Conservation (phyloP, 2,329 filamentous ascomycete species). For the Graphilbum ipis-grandicollis region DNA sequence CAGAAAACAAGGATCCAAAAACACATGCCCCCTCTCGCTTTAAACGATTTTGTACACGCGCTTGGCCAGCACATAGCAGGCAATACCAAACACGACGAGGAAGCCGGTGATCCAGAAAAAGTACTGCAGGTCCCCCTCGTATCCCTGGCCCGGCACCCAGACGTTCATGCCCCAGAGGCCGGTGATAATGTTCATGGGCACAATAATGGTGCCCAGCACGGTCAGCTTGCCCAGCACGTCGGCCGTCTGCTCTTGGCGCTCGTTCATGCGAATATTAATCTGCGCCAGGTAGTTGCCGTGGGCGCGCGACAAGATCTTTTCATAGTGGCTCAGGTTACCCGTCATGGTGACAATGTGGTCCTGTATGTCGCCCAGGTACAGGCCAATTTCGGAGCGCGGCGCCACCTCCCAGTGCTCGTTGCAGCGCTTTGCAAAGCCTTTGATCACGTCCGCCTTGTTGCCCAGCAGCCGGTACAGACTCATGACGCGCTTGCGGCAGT, state of each 20-base stretch:
- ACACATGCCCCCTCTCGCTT: too few relatives aligned
- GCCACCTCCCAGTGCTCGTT: conserved; percentile 97
- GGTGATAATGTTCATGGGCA: conserved; percentile 98
- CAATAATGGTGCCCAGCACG: conserved; percentile 86
- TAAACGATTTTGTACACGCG: conserved; percentile 65
- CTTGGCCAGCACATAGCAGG: conserved; percentile 70
- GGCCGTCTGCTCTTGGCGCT: conserved; percentile 86
- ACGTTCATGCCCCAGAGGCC: conserved; percentile 99
- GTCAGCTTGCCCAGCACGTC: conserved; percentile 91
- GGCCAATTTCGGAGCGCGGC: conserved; percentile 85
- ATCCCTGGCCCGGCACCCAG: conserved; percentile 80
- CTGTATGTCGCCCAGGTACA: conserved; percentile 95
- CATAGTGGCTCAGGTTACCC: conserved; percentile 84
- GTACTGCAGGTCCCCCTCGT: conserved; percentile 58
- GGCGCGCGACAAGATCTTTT: conserved; percentile 80
- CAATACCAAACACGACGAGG: conserved; percentile 59
- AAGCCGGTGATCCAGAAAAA: conserved; percentile 61
- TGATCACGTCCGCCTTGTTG: conserved; percentile 98
- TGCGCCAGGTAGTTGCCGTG: conserved; percentile 98
- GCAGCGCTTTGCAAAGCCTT: conserved; percentile 94
- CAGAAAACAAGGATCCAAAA: too few relatives aligned
- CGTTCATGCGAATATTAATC: conserved; percentile 98
- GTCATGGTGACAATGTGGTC: conserved; percentile 99
- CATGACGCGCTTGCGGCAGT: conserved; percentile 96
- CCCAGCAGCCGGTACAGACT: conserved; percentile 79